Evolutionary conservation across 2,329 filamentous ascomycete genomes (phyloP).

Genomic region (Stylonectria norvegica): DNA sequence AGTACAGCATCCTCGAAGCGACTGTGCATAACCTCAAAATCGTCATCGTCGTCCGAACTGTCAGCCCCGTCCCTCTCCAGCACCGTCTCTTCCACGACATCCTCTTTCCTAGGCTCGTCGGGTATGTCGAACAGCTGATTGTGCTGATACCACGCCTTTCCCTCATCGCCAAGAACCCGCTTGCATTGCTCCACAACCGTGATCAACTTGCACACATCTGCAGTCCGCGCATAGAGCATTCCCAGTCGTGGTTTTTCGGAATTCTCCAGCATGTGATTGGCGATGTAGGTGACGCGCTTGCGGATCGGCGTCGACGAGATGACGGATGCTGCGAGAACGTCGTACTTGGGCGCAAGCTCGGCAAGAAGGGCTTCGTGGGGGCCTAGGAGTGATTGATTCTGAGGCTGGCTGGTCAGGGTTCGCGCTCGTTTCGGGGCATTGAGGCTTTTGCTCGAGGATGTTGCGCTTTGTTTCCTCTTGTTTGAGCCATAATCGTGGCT

Average conservation of each 20-base stretch:
- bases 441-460: no score
- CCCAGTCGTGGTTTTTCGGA: constrained; percentile 32
- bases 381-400: constrained; percentile 25
- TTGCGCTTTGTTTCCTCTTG: constrained; percentile 18
- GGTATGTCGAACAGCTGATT: constrained; percentile 53
- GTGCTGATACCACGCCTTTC: constrained; percentile 53
- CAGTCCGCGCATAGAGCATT: constrained; percentile 50
- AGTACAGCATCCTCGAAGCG: constrained; percentile 53
- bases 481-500: constrained; percentile 6
- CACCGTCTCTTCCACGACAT: constrained; percentile 42
- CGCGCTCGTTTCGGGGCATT: constrained; percentile 12
- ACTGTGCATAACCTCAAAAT: constrained; percentile 57
- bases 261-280: constrained; percentile 41
- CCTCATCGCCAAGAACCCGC: constrained; percentile 47
- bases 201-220: constrained; percentile 61
- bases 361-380: constrained; percentile 43
- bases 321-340: constrained; percentile 51
- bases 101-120: constrained; percentile 30
- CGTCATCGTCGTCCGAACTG: constrained; percentile 39
- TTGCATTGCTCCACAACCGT: constrained; percentile 66
- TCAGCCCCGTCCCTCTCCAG: constrained; percentile 29
- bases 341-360: constrained; percentile 45
- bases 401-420: constrained; percentile 5
- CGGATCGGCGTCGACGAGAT: constrained; percentile 59
- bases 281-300: constrained; percentile 47